A percentile compares a stretch with the other conserved stretches of the same genome.
These are phyloP conservation scores for Rubus idaeus DNA, from an alignment of 306 rosid species.

Conservation along the genomic window DNA sequence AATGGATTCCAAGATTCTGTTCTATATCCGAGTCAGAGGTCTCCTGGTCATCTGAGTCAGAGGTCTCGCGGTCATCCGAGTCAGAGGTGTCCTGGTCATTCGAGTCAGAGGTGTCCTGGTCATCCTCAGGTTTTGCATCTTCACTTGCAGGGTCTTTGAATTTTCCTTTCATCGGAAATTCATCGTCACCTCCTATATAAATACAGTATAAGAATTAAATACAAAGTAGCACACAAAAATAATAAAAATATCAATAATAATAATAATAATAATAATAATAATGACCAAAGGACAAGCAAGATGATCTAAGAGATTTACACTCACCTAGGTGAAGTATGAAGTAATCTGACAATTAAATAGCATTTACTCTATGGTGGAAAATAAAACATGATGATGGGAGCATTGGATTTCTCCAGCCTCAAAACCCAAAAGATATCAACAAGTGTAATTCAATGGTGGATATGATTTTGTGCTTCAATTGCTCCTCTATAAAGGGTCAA, in stretches of 20 bases:
- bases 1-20: constrained; percentile 29
- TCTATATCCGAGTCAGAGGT: constrained; percentile 53
- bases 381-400: background rate
- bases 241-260: too few species aligned
- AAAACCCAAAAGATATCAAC: background rate
- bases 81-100: constrained; percentile 47
- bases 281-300: background rate
- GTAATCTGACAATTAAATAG: background rate
- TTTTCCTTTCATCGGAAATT: constrained; percentile 32
- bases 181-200: constrained; percentile 42
- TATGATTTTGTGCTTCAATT: too few species aligned
- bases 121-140: constrained; percentile 52
- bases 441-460: background rate
- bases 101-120: constrained; percentile 38
- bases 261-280: background rate
- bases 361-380: background rate
- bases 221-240: background rate
- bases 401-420: background rate
- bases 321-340: background rate
- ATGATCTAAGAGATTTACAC: background rate
- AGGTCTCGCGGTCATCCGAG: constrained; percentile 45
- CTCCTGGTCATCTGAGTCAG: constrained; percentile 19
- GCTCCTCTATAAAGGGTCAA: too few species aligned
- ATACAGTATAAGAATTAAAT: constrained; percentile 8
- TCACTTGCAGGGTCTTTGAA: constrained; percentile 30